These are phyloP conservation scores for Nakazawaea peltata DNA, from an alignment of 805 yeast genomes.

Conservation along the genomic window DNA sequence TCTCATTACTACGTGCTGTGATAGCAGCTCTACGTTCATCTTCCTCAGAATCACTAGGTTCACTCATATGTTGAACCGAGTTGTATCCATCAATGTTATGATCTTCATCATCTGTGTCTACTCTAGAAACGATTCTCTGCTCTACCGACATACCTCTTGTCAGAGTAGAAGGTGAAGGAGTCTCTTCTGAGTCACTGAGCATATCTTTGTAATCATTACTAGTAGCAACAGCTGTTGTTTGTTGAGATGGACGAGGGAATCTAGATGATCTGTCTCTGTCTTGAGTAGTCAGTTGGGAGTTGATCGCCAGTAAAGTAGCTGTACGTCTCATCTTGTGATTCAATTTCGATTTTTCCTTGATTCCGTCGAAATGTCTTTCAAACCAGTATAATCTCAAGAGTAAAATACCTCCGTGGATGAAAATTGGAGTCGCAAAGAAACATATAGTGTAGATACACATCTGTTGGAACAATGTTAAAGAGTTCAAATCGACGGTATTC, in stretches of 20 bases:
- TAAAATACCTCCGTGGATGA: constrained; percentile 73
- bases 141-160: background rate
- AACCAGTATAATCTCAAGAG: constrained; percentile 82
- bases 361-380: constrained; percentile 78
- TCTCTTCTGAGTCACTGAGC: background rate
- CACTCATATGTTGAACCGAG: constrained; percentile 26
- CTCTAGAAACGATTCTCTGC: background rate
- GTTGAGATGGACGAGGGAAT: background rate
- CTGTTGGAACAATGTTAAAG: constrained; percentile 70
- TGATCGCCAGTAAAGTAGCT: constrained; percentile 54
- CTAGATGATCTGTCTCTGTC: too few species aligned
- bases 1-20: constrained; percentile 2
- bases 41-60: constrained; percentile 32
- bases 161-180: background rate
- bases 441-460: constrained; percentile 56
- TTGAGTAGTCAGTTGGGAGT: constrained; percentile 3
- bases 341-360: constrained; percentile 66
- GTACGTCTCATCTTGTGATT: constrained; percentile 80
- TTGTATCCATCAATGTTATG: constrained; percentile 6
- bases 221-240: background rate
- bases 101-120: constrained; percentile 6
- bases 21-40: constrained; percentile 10
- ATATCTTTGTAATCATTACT: too few species aligned
- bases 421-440: constrained; percentile 75
- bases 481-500: constrained; percentile 67